Evolutionary conservation across 2,329 filamentous ascomycete species (phyloP).

Genomic region (Xylaria sp.): DNA sequence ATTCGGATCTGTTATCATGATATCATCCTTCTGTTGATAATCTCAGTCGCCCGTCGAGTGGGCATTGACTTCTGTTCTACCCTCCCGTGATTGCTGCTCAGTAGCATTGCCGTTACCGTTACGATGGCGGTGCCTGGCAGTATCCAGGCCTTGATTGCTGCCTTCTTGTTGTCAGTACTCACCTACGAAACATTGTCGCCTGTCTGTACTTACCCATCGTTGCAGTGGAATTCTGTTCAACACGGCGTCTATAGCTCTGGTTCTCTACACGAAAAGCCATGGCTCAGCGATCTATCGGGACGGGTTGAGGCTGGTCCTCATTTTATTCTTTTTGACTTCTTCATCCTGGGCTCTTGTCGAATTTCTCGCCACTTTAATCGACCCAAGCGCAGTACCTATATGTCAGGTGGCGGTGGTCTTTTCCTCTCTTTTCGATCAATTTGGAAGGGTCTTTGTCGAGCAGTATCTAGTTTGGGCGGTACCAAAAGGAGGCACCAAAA

Average conservation of each 20-base stretch:
- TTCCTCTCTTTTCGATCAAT: conserved; percentile 66
- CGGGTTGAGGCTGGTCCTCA: conserved; percentile 73
- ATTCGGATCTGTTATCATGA: conserved; percentile 34
- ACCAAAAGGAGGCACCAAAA: conserved; percentile 53
- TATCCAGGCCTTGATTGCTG: conserved; percentile 62
- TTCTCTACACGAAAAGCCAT: conserved; percentile 60
- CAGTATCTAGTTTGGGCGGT: conserved; percentile 66
- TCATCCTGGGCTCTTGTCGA: conserved; percentile 65
- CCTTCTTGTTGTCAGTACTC: conserved; percentile 64
- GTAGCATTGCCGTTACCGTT: conserved; percentile 43
- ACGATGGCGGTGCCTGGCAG: conserved; percentile 60
- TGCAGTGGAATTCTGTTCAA: conserved; percentile 64
- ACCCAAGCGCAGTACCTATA: conserved; percentile 54
- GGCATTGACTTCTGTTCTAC: conserved; percentile 33
- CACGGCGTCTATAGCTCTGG: conserved; percentile 60
- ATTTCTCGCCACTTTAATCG: conserved; percentile 63
- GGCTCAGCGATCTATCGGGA: conserved; percentile 63
- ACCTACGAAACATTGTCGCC: background rate
- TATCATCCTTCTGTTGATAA: conserved; percentile 25
- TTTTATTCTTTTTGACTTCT: conserved; percentile 62
- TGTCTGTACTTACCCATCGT: conserved; percentile 45
- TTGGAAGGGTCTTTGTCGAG: conserved; percentile 64
- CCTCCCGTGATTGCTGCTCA: conserved; percentile 32
- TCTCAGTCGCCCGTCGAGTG: conserved; percentile 26
- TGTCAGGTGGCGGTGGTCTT: conserved; percentile 66